These are phyloP conservation scores for Verticillium dahliae DNA, from an alignment of 2,329 filamentous ascomycete species.

Conservation along the genomic window DNA sequence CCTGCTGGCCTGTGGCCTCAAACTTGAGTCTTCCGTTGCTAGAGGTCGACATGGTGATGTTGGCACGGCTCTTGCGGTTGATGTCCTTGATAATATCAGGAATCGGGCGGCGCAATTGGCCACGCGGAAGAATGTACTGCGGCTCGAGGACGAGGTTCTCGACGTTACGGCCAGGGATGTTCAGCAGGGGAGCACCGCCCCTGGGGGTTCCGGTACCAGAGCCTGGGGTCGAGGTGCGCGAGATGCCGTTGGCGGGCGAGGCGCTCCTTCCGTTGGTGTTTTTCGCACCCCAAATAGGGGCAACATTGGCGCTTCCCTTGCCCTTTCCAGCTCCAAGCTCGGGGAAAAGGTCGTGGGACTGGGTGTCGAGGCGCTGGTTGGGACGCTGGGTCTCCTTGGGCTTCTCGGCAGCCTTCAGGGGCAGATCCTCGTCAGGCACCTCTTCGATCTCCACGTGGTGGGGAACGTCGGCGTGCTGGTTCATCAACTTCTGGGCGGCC, in stretches of 20 bases:
- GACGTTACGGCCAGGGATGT: constrained; percentile 75
- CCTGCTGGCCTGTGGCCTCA: constrained; percentile 76
- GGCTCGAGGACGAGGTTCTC: constrained; percentile 70
- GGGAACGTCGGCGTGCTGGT: constrained; percentile 50
- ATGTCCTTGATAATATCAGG: constrained; percentile 84
- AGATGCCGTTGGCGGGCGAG: constrained; percentile 45
- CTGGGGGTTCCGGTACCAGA: constrained; percentile 48
- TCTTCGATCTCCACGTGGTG: constrained; percentile 72
- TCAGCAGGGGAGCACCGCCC: constrained; percentile 49
- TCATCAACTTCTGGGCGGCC: constrained; percentile 55
- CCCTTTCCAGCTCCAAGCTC: constrained; percentile 67
- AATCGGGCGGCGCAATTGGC: constrained; percentile 77
- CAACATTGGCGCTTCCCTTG: constrained; percentile 58
- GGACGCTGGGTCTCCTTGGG: constrained; percentile 49
- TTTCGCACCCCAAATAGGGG: constrained; percentile 74
- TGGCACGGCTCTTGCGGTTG: constrained; percentile 85
- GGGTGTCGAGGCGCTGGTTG: constrained; percentile 60
- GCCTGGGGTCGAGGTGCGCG: constrained; percentile 56
- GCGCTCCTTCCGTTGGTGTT: constrained; percentile 39
- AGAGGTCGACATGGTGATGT: constrained; percentile 69
- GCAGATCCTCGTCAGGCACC: constrained; percentile 70
- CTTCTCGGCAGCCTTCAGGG: constrained; percentile 62
- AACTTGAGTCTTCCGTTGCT: constrained; percentile 70
- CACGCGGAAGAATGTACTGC: constrained; percentile 68
- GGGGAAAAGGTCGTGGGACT: constrained; percentile 91